phyloP scores from a whole-genome alignment of 345 rosid genomes.

The Brassica juncea region DNA sequence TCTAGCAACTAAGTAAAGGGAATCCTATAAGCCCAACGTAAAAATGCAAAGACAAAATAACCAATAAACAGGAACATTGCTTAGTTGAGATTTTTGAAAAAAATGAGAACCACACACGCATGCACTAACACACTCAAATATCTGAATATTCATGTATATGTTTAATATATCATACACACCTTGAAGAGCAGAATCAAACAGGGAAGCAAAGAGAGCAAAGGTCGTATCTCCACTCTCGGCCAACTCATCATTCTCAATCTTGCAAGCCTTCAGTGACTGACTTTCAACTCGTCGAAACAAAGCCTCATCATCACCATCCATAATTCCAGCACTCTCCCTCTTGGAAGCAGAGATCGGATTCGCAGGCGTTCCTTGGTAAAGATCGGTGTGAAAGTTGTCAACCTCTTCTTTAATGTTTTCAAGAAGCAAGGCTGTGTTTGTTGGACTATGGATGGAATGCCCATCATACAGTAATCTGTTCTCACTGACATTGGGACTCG shows the following conservation, averaged over 20 bases:
- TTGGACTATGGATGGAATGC: constrained; percentile 77
- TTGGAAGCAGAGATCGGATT: constrained; percentile 51
- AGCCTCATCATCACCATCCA: constrained; percentile 50
- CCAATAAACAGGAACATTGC: constrained; percentile 2
- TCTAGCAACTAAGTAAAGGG: constrained; percentile 6
- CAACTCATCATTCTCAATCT: constrained; percentile 75
- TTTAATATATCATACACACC: constrained; percentile 47
- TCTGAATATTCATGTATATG: neutral
- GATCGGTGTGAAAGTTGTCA: constrained; percentile 54
- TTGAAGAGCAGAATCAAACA: constrained; percentile 85
- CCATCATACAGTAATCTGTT: constrained; percentile 77
- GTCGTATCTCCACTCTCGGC: constrained; percentile 71
- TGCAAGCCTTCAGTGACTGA: constrained; percentile 71
- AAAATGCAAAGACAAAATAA: neutral
- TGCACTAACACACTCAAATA: constrained; percentile 7
- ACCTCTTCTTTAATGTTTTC: constrained; percentile 93
- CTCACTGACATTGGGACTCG: constrained; percentile 57
- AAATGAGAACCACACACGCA: constrained; percentile 15
- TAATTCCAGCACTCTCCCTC: constrained; percentile 50
- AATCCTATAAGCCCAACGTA: constrained; percentile 11
- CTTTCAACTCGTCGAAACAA: constrained; percentile 54
- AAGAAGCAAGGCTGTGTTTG: constrained; percentile 86
- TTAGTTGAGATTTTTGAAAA: constrained; percentile 2
- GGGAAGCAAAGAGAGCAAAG: constrained; percentile 77
- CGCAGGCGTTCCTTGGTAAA: constrained; percentile 48